phyloP scores from a whole-genome alignment of 371 early-diverging fungal genomes.

The Actinomucor elegans region DNA sequence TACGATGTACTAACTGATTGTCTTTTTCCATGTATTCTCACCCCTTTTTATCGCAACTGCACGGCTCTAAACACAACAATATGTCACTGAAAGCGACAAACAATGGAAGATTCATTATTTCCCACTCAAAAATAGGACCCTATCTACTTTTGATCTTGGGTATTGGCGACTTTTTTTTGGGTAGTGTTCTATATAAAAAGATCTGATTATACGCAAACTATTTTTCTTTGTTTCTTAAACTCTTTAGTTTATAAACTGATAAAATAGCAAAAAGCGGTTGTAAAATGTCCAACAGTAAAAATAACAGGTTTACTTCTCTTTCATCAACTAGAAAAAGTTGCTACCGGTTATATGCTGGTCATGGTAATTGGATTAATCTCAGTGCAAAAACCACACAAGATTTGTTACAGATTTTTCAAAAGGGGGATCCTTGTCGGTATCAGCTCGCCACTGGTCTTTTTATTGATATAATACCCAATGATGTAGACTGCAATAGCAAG shows the following conservation, averaged over 20 bases:
- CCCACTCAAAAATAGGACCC: too few species aligned
- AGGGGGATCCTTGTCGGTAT: constrained; percentile 38
- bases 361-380: constrained; percentile 48
- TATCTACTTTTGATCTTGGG: not conserved
- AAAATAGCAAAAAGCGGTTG: not conserved
- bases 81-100: constrained; percentile 21
- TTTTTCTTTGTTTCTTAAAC: not conserved
- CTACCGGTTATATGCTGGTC: constrained; percentile 43
- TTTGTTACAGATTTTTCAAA: constrained; percentile 28
- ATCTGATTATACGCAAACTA: not conserved
- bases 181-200: not conserved
- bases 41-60: constrained; percentile 7
- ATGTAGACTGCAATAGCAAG: constrained; percentile 47
- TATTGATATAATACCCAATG: constrained; percentile 45
- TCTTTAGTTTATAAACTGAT: not conserved
- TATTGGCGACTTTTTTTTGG: constrained; percentile 10
- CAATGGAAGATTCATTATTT: not conserved
- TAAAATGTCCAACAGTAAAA: constrained; percentile 1
- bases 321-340: constrained; percentile 14
- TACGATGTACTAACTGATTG: too few species aligned
- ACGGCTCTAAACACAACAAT: constrained; percentile 12
- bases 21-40: not conserved
- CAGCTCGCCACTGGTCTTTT: constrained; percentile 28
- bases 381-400: constrained; percentile 33
- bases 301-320: not conserved